phyloP scores from a whole-genome alignment of 1,284 basidiomycete genomes.

The Tilletia setariae region DNA sequence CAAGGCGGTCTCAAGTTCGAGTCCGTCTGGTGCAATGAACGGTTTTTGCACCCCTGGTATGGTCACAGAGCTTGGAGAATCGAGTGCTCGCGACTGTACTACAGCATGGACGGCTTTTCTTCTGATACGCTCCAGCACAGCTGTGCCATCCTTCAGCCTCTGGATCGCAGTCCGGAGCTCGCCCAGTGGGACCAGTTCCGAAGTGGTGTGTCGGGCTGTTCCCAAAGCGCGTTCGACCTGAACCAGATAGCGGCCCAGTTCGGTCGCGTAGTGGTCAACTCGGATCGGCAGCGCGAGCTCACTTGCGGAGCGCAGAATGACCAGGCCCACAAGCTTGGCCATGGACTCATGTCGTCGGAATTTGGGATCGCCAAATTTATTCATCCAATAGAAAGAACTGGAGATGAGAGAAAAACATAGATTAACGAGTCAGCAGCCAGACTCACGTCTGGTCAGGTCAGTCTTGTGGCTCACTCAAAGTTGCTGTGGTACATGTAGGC shows the following conservation, averaged over 20 bases:
- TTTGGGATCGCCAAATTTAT: conserved; percentile 70
- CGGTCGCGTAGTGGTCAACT: conserved; percentile 60
- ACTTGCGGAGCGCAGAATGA: conserved; percentile 64
- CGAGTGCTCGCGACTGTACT: too few relatives aligned
- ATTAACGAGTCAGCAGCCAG: not conserved
- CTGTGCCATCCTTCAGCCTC: not conserved
- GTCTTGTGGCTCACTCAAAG: conserved; percentile 66
- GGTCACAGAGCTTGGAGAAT: not conserved
- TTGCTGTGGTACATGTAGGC: conserved; percentile 71
- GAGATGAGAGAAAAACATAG: not conserved
- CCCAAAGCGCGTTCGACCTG: conserved; percentile 28
- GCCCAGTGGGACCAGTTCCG: not conserved
- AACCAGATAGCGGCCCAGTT: conserved; percentile 32
- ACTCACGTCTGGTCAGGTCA: not conserved
- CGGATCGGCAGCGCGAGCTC: conserved; percentile 68
- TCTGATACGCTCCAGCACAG: not conserved
- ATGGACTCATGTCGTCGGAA: conserved; percentile 71
- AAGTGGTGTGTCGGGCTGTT: not conserved
- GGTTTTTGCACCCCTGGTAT: not conserved
- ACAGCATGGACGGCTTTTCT: not conserved
- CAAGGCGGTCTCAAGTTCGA: not conserved
- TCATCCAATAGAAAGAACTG: conserved; percentile 67
- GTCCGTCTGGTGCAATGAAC: not conserved
- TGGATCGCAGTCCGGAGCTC: not conserved
- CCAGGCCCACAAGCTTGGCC: conserved; percentile 59